phyloP scores from a whole-genome alignment of 1,139 yeast genomes.

The Pichia sp. region DNA sequence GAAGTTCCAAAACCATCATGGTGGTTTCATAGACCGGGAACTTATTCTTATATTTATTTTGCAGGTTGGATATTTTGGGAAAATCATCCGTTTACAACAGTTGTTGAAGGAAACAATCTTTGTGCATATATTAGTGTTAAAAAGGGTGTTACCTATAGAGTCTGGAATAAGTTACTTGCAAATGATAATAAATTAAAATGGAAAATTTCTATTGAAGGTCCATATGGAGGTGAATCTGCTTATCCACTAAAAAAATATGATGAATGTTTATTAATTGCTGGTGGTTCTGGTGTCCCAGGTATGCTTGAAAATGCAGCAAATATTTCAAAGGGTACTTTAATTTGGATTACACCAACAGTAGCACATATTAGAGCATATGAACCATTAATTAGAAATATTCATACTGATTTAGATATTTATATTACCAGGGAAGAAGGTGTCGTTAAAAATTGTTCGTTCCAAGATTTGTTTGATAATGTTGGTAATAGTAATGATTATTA shows the following conservation, averaged over 20 bases:
- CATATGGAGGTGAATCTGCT: constrained; percentile 15
- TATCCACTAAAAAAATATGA: constrained; percentile 39
- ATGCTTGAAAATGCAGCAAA: constrained; percentile 34
- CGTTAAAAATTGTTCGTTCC: not conserved
- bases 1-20: constrained; percentile 38
- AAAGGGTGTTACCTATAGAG: constrained; percentile 22
- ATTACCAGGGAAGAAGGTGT: constrained; percentile 12
- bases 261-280: constrained; percentile 49
- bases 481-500: too few species aligned
- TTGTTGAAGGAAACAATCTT: constrained; percentile 16
- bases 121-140: constrained; percentile 34
- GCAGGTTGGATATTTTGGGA: constrained; percentile 27
- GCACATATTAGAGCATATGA: constrained; percentile 4
- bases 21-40: constrained; percentile 33
- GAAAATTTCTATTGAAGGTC: constrained; percentile 14
- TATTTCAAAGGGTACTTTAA: constrained; percentile 13
- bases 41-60: constrained; percentile 38
- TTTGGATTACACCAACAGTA: constrained; percentile 15
- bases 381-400: constrained; percentile 3
- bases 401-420: constrained; percentile 13
- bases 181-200: constrained; percentile 15
- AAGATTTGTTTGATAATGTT: constrained; percentile 2
- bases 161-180: constrained; percentile 20
- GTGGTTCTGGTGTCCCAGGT: constrained; percentile 71
- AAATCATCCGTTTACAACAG: constrained; percentile 36